Conservation (phyloP, 148 eudicot genomes). For the Vaccinium darrowii region DNA sequence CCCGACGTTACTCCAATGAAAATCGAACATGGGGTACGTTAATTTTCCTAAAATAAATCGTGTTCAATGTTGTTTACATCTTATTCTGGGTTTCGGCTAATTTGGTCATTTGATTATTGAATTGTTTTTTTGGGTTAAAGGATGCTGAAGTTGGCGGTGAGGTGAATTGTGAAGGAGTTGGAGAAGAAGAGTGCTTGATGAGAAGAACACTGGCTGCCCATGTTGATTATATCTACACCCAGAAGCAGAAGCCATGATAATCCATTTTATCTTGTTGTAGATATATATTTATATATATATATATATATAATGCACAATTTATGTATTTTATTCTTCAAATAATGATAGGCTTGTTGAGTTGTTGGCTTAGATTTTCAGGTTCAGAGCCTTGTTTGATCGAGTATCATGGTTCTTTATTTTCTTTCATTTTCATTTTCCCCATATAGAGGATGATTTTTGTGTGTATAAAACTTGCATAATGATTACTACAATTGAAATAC, state of each 20-base stretch:
- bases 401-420: too few species aligned
- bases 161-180: constrained; percentile 28
- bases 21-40: constrained; percentile 22
- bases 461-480: too few species aligned
- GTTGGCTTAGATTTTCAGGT: too few species aligned
- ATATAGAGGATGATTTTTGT: too few species aligned
- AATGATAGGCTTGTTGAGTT: too few species aligned
- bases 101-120: too few species aligned
- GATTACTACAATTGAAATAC: too few species aligned
- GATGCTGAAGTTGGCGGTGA: not conserved
- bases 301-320: too few species aligned
- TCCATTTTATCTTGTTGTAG: not conserved
- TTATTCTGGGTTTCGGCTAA: not conserved
- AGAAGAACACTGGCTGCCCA: constrained; percentile 37
- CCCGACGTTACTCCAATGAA: constrained; percentile 26
- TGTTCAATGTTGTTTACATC: not conserved
- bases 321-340: too few species aligned
- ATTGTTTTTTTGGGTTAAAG: not conserved
- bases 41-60: not conserved
- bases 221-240: constrained; percentile 46
- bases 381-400: too few species aligned
- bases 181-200: constrained; percentile 45
- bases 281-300: not conserved
- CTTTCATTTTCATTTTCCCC: too few species aligned
- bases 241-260: constrained; percentile 27